Evolutionary conservation across 129 eudicot species (phyloP), one percentile per base, ranked within the genome.

Genomic region (Tanacetum coccineum): DNA sequence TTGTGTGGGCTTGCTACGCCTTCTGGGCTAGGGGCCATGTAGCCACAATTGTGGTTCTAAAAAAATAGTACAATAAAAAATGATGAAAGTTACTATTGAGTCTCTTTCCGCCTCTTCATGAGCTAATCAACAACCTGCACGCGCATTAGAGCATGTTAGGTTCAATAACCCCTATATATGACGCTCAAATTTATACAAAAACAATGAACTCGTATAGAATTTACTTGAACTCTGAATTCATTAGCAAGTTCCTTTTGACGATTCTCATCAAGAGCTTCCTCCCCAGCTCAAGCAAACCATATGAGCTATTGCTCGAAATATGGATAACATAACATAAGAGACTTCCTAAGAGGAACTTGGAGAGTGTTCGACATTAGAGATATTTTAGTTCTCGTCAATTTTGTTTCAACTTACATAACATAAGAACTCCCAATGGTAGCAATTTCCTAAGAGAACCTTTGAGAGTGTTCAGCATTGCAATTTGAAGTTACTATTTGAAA

Each of bases 271-370:
- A 83, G 87, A 18, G 84, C 83, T 46, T 73, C 73, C 45, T 79
- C 83, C 58, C 87, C 87, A n/a, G 68, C 82, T 70, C 82, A 85
- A 74, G 19, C 91, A 79, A 9, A 81, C 87, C 81, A 80, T 77
- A 48, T 82, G 91, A 56, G 87, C 91, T 73, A 85, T 79, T 17
- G 91, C 85, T 64, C 91, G 79, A 50, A 85, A 85, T 66, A n/a
- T n/a, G n/a, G n/a, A n/a, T n/a, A n/a, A n/a, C n/a, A n/a, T n/a
- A n/a, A n/a, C n/a, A n/a, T n/a, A n/a, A n/a, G n/a, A n/a, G n/a
- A n/a, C n/a, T n/a, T n/a, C n/a, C n/a, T n/a, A n/a, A n/a, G n/a
- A 85, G 49, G 59, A 4, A 36, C 25, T 20, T n/a, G n/a, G n/a
- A n/a, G n/a, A n/a, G n/a, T n/a, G n/a, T n/a, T n/a, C n/a, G n/a